Conservation (phyloP, 1,139 yeast species). For the Geotrichum histeridarum region DNA sequence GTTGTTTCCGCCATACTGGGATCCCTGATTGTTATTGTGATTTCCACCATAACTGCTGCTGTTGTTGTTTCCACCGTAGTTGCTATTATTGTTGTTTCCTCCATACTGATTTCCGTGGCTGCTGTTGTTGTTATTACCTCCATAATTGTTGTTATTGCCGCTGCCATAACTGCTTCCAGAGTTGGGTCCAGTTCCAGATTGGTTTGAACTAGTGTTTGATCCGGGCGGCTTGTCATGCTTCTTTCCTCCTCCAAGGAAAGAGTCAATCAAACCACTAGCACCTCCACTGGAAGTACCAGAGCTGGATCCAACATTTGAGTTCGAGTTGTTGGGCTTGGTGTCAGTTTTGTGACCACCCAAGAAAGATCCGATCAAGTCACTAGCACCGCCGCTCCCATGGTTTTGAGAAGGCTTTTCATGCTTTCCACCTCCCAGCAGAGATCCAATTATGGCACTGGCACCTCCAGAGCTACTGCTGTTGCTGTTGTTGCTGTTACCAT, state of each 20-base stretch:
- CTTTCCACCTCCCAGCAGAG: slow-evolving; percentile 10
- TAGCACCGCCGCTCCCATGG: neutral
- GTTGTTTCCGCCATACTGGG: slow-evolving; percentile 1
- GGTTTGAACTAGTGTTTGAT: no score
- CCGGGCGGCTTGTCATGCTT: slow-evolving; percentile 1
- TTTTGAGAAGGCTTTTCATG: neutral
- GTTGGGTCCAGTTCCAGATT: no score
- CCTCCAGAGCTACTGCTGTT: slow-evolving; percentile 3
- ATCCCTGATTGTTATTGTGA: slow-evolving; percentile 1
- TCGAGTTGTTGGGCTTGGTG: neutral
- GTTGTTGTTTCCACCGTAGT: neutral
- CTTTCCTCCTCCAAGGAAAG: slow-evolving; percentile 6
- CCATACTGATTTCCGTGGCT: slow-evolving; percentile 1
- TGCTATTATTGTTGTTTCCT: slow-evolving; percentile 1
- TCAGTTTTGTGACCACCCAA: slow-evolving; percentile 3
- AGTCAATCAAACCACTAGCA: neutral
- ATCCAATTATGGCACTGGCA: slow-evolving; percentile 14
- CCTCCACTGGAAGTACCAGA: neutral
- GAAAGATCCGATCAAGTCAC: slow-evolving; percentile 5
- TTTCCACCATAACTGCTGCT: neutral
- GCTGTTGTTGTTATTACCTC: neutral
- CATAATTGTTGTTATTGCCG: slow-evolving; percentile 4
- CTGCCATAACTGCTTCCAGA: neutral
- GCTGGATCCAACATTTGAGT: neutral
- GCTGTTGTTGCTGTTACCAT: neutral